A percentile compares a stretch with the other conserved stretches of the same genome.
phyloP scores from a whole-genome alignment of 139 green algal species.

The Desmodesmus armatus region DNA sequence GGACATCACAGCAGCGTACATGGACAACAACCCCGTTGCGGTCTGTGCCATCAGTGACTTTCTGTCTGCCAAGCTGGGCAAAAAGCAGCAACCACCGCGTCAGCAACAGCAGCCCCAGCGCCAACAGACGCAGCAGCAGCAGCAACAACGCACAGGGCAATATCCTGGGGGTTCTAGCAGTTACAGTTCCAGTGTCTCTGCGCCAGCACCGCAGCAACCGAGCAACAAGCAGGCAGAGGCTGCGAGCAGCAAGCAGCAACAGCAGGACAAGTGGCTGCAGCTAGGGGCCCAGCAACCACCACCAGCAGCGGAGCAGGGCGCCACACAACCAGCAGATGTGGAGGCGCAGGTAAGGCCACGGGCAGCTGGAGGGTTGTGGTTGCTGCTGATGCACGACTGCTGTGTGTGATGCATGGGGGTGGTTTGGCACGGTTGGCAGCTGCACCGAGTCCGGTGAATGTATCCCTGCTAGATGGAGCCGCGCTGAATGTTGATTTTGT shows the following conservation, averaged over 20 bases:
- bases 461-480: too few relatives aligned
- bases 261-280: constrained; percentile 31
- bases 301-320: background rate
- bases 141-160: background rate
- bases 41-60: constrained; percentile 46
- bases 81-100: constrained; percentile 14
- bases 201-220: background rate
- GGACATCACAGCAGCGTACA: constrained; percentile 43
- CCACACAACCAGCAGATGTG: background rate
- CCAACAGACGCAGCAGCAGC: background rate
- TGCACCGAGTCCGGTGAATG: too few relatives aligned
- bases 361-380: too few relatives aligned
- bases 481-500: too few relatives aligned
- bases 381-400: background rate
- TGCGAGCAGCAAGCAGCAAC: constrained; percentile 23
- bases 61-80: constrained; percentile 27
- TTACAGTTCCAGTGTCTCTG: constrained; percentile 24
- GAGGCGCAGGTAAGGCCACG: background rate
- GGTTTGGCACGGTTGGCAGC: too few relatives aligned
- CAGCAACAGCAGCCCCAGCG: constrained; percentile 23
- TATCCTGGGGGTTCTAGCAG: background rate
- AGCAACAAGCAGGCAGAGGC: background rate
- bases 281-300: constrained; percentile 27
- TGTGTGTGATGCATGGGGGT: background rate
- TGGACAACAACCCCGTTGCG: constrained; percentile 16